These are phyloP conservation scores for Solanum rostratum DNA, from an alignment of 257 asterid genomes.

Conservation along the genomic window DNA sequence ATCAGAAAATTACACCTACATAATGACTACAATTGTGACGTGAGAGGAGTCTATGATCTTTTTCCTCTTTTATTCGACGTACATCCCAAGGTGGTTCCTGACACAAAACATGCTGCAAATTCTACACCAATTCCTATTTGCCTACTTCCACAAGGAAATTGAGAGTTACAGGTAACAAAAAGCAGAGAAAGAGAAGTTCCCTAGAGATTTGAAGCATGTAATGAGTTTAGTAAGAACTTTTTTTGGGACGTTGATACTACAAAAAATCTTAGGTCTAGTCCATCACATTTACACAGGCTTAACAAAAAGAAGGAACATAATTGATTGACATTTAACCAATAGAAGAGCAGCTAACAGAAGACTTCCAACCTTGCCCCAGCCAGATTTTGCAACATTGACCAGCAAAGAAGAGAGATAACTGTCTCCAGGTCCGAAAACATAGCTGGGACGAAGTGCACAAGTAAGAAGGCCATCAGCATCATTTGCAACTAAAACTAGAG, in stretches of 20 bases:
- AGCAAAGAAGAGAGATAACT: slow-evolving; percentile 48
- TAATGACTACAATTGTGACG: neutral
- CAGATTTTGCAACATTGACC: slow-evolving; percentile 50
- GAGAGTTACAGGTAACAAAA: neutral
- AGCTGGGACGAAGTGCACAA: slow-evolving; percentile 75
- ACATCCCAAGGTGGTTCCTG: neutral
- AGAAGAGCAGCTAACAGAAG: neutral
- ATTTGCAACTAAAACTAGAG: slow-evolving; percentile 60
- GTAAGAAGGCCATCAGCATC: slow-evolving; percentile 72
- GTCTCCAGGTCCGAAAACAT: slow-evolving; percentile 87
- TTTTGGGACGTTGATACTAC: neutral
- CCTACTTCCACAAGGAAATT: neutral
- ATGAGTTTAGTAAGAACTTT: neutral
- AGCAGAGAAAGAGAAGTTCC: neutral
- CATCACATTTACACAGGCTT: neutral
- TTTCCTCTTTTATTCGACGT: neutral
- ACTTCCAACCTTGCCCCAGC: slow-evolving; percentile 71
- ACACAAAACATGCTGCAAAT: neutral
- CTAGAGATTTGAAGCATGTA: neutral
- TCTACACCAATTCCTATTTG: neutral
- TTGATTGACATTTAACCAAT: neutral
- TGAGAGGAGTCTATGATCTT: neutral
- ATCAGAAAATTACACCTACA: slow-evolving; percentile 1
- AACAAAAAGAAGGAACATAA: neutral
- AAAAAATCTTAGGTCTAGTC: neutral